Evolutionary conservation across 768 basidiomycete genomes (phyloP).

Genomic region (Naganishia onofrii): DNA sequence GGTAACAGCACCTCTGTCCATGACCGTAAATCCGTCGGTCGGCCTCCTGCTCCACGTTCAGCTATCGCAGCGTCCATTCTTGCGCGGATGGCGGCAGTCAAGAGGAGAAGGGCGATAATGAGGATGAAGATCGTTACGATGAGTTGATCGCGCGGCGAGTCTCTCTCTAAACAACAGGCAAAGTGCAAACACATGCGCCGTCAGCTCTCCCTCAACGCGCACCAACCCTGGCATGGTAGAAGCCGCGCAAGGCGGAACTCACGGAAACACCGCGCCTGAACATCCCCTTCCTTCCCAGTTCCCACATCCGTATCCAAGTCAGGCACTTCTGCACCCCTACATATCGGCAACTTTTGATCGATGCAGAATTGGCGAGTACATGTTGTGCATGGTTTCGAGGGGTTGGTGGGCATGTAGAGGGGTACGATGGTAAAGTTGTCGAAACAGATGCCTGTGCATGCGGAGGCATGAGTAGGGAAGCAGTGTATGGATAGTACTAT

Average conservation of each 20-base stretch:
- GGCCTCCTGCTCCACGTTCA: slow-evolving; percentile 33
- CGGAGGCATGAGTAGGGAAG: not conserved
- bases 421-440: slow-evolving; percentile 82
- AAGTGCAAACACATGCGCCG: too few species aligned
- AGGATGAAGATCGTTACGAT: slow-evolving; percentile 87
- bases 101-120: slow-evolving; percentile 77
- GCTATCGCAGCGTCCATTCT: slow-evolving; percentile 47
- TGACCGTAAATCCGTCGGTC: slow-evolving; percentile 48
- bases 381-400: slow-evolving; percentile 82
- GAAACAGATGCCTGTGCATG: slow-evolving; percentile 77
- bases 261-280: slow-evolving; percentile 95
- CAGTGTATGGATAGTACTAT: not conserved
- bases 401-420: slow-evolving; percentile 74
- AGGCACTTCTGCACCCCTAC: slow-evolving; percentile 59
- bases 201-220: too few species aligned
- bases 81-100: slow-evolving; percentile 68
- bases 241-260: slow-evolving; percentile 54
- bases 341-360: slow-evolving; percentile 82
- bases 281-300: slow-evolving; percentile 91
- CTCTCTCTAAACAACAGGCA: slow-evolving; percentile 82
- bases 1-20: slow-evolving; percentile 42
- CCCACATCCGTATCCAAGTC: slow-evolving; percentile 88
- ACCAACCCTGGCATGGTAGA: too few species aligned
- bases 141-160: slow-evolving; percentile 90
- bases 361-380: slow-evolving; percentile 96